Base-by-base conservation (phyloP, 331 rosid species). In the Acacia pycnantha region DNA sequence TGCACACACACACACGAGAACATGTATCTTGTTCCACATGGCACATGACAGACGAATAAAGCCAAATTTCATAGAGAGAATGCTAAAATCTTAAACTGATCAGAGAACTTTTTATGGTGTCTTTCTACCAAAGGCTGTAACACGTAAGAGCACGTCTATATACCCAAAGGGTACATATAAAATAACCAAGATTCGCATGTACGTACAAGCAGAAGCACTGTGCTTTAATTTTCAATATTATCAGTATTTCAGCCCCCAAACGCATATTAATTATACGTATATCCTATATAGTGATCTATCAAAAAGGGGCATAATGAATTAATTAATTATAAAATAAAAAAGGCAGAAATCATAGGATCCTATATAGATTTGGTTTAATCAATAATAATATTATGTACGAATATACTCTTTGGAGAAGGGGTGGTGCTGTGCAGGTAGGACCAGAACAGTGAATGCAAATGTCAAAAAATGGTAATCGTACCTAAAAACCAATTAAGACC, bases 1-100 rank as follows among this genome's bases (percentile, higher is more conserved):
- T 0, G 3, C 37, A 2, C 14, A 10, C 3, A 10, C 0, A 14
- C 6, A 5, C 19, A 1, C 2, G 1, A 2, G 0, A 0, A 6
- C 1, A 19, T 35, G n/a, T n/a, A 35, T 67, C 8, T 35, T 35
- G 27, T 19, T 67, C 27, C 9, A 37, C 6, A 19, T 37, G 31
- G 53, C 74, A 69, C 53, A 40, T 40, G 53, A 37, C 18, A 70
- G 44, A 46, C 11, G 7, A 11, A 70, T 41, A 46, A 21, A n/a
- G 53, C 53, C 15, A 41, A 70, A 40, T 70, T 41, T 70, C 53
- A 70, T 6, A 41, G 21, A n/a, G 74, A 41, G 4, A n/a, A 40
- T 21, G 2, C 9, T 41, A 19, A 19, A 40, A 37, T n/a, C 6
- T 33, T 33, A 66, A 66, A 7, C 35, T 10, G 47, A 46, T 33